These are phyloP conservation scores for Eimeria sp. DNA, from an alignment of 169 alveolate genomes.

Conservation along the genomic window DNA sequence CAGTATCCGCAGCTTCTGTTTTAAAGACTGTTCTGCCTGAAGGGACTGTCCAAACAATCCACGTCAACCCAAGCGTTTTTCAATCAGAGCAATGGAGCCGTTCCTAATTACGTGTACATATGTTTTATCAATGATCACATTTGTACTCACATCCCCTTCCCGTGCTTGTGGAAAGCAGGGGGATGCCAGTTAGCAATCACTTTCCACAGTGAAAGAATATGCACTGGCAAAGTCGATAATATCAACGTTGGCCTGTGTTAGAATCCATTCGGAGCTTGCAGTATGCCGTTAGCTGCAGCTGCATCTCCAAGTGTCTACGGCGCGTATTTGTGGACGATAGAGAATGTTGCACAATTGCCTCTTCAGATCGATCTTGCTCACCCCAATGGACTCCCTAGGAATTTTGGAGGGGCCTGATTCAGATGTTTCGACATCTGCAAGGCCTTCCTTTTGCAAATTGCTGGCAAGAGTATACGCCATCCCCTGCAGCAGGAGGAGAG, in stretches of 20 bases:
- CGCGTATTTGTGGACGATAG: neutral
- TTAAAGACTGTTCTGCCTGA: slow-evolving; percentile 27
- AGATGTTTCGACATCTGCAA: neutral
- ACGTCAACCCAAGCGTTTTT: neutral
- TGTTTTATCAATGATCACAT: neutral
- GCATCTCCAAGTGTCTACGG: neutral
- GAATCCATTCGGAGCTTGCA: no score
- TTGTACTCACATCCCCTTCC: neutral
- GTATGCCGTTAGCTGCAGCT: no score
- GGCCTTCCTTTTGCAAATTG: neutral
- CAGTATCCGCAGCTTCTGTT: slow-evolving; percentile 42
- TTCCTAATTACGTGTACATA: neutral
- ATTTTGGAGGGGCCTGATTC: neutral
- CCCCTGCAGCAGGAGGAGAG: slow-evolving; percentile 7
- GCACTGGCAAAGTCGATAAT: neutral
- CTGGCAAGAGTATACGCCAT: neutral
- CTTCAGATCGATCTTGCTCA: neutral
- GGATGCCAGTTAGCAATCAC: neutral
- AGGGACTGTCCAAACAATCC: neutral
- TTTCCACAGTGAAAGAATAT: neutral
- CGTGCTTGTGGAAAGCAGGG: neutral
- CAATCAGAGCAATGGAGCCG: neutral
- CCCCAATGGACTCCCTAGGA: neutral
- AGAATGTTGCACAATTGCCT: neutral
- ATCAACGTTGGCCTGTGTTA: neutral